These are phyloP conservation scores for Nemania sp. DNA, from an alignment of 2,329 filamentous ascomycete genomes.

Conservation along the genomic window DNA sequence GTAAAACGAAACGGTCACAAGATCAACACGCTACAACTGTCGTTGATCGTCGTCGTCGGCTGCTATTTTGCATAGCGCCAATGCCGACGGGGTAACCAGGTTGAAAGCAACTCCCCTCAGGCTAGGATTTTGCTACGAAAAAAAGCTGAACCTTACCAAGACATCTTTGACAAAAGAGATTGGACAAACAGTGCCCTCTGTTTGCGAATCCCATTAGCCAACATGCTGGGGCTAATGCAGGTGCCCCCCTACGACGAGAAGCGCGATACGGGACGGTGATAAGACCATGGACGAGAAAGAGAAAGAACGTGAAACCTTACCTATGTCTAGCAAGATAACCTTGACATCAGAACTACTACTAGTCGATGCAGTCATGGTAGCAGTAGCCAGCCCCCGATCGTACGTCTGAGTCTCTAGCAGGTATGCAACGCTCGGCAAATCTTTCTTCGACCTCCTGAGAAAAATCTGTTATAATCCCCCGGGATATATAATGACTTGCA, in stretches of 20 bases:
- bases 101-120: neutral
- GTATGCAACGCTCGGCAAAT: constrained; percentile 14
- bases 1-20: constrained; percentile 25
- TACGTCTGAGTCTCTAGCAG: constrained; percentile 6
- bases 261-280: constrained; percentile 25
- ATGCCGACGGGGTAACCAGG: constrained; percentile 26
- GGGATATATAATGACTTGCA: constrained; percentile 9
- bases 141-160: constrained; percentile 63
- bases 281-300: constrained; percentile 28
- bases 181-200: constrained; percentile 81
- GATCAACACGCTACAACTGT: constrained; percentile 21
- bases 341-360: constrained; percentile 42
- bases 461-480: constrained; percentile 5
- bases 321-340: constrained; percentile 62
- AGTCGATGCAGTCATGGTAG: constrained; percentile 42
- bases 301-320: constrained; percentile 47
- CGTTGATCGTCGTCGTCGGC: constrained; percentile 32
- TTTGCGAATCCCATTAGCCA: constrained; percentile 47
- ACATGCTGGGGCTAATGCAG: constrained; percentile 44
- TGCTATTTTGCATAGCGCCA: constrained; percentile 25
- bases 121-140: constrained; percentile 16
- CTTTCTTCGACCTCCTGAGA: neutral
- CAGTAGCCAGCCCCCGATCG: constrained; percentile 8
- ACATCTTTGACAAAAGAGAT: constrained; percentile 85
- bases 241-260: constrained; percentile 31